Conservation (phyloP, 768 basidiomycete genomes). For the Lentinula detonsa region DNA sequence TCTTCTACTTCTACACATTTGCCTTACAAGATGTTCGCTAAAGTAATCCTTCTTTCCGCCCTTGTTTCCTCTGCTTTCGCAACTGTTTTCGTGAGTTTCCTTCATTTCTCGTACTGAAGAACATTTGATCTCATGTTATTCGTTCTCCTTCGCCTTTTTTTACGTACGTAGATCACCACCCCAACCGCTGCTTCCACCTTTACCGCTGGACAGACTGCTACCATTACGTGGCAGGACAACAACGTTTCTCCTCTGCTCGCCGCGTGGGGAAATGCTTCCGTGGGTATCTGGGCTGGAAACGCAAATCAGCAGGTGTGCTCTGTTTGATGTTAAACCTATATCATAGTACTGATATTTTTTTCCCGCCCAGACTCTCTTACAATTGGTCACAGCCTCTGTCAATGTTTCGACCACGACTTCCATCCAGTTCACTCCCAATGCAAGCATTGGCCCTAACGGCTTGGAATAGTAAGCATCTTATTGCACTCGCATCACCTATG, state of each 20-base stretch:
- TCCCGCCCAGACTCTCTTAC: slow-evolving; percentile 46
- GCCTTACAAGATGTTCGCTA: slow-evolving; percentile 46
- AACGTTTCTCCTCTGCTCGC: slow-evolving; percentile 38
- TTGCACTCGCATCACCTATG: not conserved
- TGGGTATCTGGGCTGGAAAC: slow-evolving; percentile 64
- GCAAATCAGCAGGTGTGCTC: slow-evolving; percentile 49
- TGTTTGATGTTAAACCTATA: not conserved
- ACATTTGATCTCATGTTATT: not conserved
- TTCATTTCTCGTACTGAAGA: not conserved
- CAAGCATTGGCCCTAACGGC: slow-evolving; percentile 49
- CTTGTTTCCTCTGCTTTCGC: slow-evolving; percentile 50
- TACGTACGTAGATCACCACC: slow-evolving; percentile 41
- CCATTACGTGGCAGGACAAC: slow-evolving; percentile 58
- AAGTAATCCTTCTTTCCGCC: slow-evolving; percentile 41
- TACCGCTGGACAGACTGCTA: slow-evolving; percentile 42
- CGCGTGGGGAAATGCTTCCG: slow-evolving; percentile 41
- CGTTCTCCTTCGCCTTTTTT: not conserved
- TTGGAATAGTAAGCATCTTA: slow-evolving; percentile 43
- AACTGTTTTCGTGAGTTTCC: slow-evolving; percentile 45
- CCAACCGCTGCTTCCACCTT: slow-evolving; percentile 43
- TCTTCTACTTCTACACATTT: slow-evolving; percentile 12
- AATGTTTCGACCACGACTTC: slow-evolving; percentile 45
- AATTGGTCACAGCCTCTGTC: slow-evolving; percentile 37
- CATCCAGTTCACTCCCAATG: slow-evolving; percentile 45
- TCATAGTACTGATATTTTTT: not conserved